phyloP scores from a whole-genome alignment of 1,284 basidiomycete genomes.

The Naganishia cerealis region DNA sequence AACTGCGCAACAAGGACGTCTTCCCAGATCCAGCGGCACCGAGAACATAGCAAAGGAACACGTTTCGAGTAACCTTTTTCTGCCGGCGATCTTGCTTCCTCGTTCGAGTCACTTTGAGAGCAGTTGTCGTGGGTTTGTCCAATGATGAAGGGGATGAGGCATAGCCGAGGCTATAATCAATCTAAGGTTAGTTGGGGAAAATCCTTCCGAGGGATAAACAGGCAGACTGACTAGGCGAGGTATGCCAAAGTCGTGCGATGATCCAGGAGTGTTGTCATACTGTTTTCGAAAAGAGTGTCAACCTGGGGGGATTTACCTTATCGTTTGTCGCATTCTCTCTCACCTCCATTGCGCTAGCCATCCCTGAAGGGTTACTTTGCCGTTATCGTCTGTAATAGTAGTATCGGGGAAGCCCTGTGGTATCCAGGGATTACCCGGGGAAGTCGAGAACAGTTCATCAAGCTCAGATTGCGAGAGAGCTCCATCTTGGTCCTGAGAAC shows the following conservation, averaged over 20 bases:
- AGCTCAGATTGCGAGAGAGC: slow-evolving; percentile 83
- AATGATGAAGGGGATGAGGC: slow-evolving; percentile 52
- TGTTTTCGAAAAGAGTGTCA: slow-evolving; percentile 45
- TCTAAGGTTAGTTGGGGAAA: neutral
- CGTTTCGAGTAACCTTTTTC: slow-evolving; percentile 81
- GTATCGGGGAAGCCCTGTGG: slow-evolving; percentile 83
- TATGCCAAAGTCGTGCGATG: slow-evolving; percentile 89
- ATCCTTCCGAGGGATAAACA: no score
- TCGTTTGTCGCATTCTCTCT: slow-evolving; percentile 35
- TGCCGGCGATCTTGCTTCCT: slow-evolving; percentile 82
- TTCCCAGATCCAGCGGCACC: slow-evolving; percentile 96
- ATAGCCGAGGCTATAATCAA: slow-evolving; percentile 51
- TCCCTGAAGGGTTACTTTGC: slow-evolving; percentile 88
- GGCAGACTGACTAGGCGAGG: slow-evolving; percentile 70
- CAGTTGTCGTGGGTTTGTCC: slow-evolving; percentile 63
- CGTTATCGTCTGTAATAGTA: slow-evolving; percentile 83
- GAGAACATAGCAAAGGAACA: slow-evolving; percentile 88
- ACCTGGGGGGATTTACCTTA: neutral
- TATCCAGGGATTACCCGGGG: slow-evolving; percentile 90
- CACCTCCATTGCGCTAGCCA: slow-evolving; percentile 99
- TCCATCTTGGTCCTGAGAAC: slow-evolving; percentile 82
- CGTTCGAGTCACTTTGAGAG: slow-evolving; percentile 75
- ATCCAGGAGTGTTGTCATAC: slow-evolving; percentile 94
- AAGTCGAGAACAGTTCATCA: slow-evolving; percentile 84
- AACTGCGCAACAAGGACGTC: slow-evolving; percentile 78